Conservation (phyloP, 108 stramenopile genomes). For the Pinguiococcus pyrenoidosus region DNA sequence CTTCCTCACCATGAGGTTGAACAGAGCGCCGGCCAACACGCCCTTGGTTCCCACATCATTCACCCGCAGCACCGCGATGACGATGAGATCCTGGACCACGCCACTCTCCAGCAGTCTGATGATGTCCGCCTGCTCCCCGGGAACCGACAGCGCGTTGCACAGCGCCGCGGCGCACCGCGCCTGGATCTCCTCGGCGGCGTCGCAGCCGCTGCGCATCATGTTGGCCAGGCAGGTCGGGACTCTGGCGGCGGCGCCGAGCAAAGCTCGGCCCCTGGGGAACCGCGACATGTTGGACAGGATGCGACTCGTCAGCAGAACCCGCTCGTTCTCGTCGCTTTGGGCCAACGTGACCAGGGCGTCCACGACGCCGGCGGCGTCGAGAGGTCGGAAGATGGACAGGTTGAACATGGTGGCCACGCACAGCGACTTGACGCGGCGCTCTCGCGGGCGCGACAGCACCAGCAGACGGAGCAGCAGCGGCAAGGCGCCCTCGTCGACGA, state of each 20-base stretch:
- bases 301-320: too few relatives aligned
- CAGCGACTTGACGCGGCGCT: conserved; percentile 6
- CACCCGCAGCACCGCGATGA: conserved; percentile 20
- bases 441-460: too few relatives aligned
- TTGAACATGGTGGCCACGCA: conserved; percentile 18
- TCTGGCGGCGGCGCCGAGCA: conserved; percentile 5
- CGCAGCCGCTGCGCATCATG: conserved; percentile 23
- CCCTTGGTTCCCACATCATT: conserved; percentile 21
- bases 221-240: conserved; percentile 8
- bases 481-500: too few relatives aligned
- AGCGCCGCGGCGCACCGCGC: conserved; percentile 8
- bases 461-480: too few relatives aligned
- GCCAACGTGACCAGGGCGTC: too few relatives aligned
- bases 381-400: too few relatives aligned
- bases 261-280: conserved; percentile 9
- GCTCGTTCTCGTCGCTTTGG: too few relatives aligned
- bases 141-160: conserved; percentile 19
- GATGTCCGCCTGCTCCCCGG: too few relatives aligned
- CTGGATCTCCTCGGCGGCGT: conserved; percentile 17
- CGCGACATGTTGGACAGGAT: conserved; percentile 13
- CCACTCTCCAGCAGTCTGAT: conserved; percentile 1
- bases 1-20: conserved; percentile 19
- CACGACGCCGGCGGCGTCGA: too few relatives aligned
- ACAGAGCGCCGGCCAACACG: conserved; percentile 12
- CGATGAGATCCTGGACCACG: conserved; percentile 19